Base-by-base conservation (phyloP, 129 eudicot genomes). In the Rutidosis leptorrhynchoides region DNA sequence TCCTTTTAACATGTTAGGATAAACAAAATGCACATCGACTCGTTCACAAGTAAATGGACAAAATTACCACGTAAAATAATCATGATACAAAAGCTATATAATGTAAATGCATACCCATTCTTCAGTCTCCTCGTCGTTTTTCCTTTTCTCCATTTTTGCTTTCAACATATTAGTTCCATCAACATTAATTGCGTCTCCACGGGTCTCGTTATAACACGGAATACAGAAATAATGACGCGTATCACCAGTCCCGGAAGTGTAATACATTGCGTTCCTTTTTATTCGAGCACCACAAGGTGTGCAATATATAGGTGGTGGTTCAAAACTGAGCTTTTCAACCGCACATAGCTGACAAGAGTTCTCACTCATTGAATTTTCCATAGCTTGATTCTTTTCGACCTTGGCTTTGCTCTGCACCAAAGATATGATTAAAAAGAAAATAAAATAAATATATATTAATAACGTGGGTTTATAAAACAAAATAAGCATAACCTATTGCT, bases 281-380 rank as follows among this genome's bases (percentile, higher is more conserved):
- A 92, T 88, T 28, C 98, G 96, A 65, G 85, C 87, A 71, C 95
- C 95, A 76, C 95, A 92, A 19, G 91, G 89, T 3, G 87, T 74
- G 77, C 98, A 92, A 79, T 88, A 92, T 45, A 82, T 80, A 26
- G 96, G 95, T 59, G 98, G 98, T 15, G 98, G 98, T 78, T 92
- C 98, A 83, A 92, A 92, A 33, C 85, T 82, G 35, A 92, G 95
- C 76, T 84, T 92, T 80, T 92, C 98, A 68, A 88, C 96, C 5
- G 96, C 96, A 83, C 96, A 92, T 53, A 92, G 70, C 81, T 88
- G 98, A 80, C 96, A 92, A 16, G 96, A 88, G 61, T 92, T 92
- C 75, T 92, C 98, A 52, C 83, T 85, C 98, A 88, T 88, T 16
- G 91, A 63, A 32, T 82, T 79, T 71, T 85, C 95, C 98, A 92